Evolutionary conservation across 768 basidiomycete species (phyloP).

Genomic region (Leccinum obscurum): DNA sequence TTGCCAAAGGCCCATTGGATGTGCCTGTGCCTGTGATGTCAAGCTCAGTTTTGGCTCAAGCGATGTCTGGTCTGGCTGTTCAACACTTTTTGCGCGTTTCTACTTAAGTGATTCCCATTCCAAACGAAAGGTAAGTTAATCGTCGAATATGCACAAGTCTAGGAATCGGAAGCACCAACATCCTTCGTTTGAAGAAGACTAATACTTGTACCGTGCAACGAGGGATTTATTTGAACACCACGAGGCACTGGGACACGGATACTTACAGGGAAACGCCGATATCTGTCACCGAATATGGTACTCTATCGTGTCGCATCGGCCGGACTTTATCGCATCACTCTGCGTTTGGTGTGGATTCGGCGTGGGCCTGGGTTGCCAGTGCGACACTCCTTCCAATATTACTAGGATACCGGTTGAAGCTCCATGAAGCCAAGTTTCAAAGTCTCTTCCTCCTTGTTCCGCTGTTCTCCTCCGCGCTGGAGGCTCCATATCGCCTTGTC

Average conservation of each 20-base stretch:
- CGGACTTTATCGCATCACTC: background rate
- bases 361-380: background rate
- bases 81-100: background rate
- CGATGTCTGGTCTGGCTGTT: background rate
- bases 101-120: background rate
- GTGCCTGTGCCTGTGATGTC: conserved; percentile 11
- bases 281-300: background rate
- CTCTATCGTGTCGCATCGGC: background rate
- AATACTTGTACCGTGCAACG: background rate
- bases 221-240: background rate
- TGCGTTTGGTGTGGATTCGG: background rate
- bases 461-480: background rate
- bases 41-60: conserved; percentile 4
- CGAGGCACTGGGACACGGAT: background rate
- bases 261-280: background rate
- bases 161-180: background rate
- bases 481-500: background rate
- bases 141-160: background rate
- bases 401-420: background rate
- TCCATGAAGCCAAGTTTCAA: background rate
- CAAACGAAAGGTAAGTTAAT: background rate
- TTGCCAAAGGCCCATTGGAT: background rate
- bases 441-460: background rate
- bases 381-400: background rate
- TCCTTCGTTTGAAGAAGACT: background rate